These are phyloP conservation scores for Ilyonectria sp. DNA, from an alignment of 2,329 filamentous ascomycete genomes.

Conservation along the genomic window DNA sequence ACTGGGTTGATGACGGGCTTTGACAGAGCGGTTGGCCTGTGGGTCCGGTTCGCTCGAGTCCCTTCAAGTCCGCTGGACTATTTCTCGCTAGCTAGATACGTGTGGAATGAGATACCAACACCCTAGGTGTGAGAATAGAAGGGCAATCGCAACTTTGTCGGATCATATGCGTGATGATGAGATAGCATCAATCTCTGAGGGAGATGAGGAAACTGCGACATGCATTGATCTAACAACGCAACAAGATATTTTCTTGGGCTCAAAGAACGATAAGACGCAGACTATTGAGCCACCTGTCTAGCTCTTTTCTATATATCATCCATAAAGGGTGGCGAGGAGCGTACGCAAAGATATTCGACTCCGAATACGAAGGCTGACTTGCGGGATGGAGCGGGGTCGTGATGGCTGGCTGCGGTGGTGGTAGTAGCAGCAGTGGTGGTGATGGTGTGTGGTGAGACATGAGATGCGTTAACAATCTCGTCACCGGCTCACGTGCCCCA, in stretches of 20 bases:
- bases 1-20: slow-evolving; percentile 42
- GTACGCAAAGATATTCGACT: not conserved
- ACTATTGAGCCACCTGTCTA: not conserved
- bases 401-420: slow-evolving; percentile 1
- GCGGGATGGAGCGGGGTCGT: slow-evolving; percentile 28
- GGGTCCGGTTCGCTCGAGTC: slow-evolving; percentile 32
- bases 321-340: not conserved
- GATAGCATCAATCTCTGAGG: slow-evolving; percentile 8
- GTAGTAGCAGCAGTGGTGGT: slow-evolving; percentile 16
- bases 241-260: not conserved
- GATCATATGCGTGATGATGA: slow-evolving; percentile 27
- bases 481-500: slow-evolving; percentile 25
- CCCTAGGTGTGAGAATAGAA: slow-evolving; percentile 36
- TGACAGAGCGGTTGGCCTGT: slow-evolving; percentile 39
- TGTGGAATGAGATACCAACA: slow-evolving; percentile 23
- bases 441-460: slow-evolving; percentile 12
- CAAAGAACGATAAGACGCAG: not conserved
- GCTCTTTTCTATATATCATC: not conserved
- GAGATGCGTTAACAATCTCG: slow-evolving; percentile 7
- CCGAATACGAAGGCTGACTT: slow-evolving; percentile 28
- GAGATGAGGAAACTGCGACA: not conserved
- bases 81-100: slow-evolving; percentile 16
- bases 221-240: not conserved
- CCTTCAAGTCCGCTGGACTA: slow-evolving; percentile 16
- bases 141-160: slow-evolving; percentile 22